phyloP scores from a whole-genome alignment of 768 basidiomycete species.

The Phallus indusiatus region DNA sequence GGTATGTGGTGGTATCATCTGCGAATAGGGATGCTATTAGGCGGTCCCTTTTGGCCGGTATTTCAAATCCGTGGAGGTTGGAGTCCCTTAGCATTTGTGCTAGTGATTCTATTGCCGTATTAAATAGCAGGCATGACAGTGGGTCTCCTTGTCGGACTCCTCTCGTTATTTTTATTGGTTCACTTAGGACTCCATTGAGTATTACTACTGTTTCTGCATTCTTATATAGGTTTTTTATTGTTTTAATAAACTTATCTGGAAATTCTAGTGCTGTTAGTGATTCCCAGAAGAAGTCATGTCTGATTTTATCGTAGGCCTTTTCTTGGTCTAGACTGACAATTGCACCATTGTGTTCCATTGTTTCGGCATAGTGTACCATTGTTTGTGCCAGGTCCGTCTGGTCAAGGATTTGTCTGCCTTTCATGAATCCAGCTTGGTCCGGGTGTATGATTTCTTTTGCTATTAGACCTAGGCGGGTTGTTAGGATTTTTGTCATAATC shows the following conservation, averaged over 20 bases:
- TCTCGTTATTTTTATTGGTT: constrained; percentile 18
- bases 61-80: constrained; percentile 13
- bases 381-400: constrained; percentile 20
- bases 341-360: constrained; percentile 6
- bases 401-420: constrained; percentile 22
- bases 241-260: constrained; percentile 15
- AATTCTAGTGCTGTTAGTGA: constrained; percentile 4
- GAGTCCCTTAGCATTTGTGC: constrained; percentile 22
- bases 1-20: no score
- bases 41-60: constrained; percentile 5
- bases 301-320: constrained; percentile 16
- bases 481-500: constrained; percentile 19
- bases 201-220: constrained; percentile 22
- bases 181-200: constrained; percentile 24
- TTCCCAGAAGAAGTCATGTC: constrained; percentile 13
- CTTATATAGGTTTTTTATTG: constrained; percentile 22
- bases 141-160: constrained; percentile 32
- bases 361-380: constrained; percentile 12
- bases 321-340: constrained; percentile 14
- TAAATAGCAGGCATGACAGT: constrained; percentile 30
- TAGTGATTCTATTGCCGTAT: constrained; percentile 33
- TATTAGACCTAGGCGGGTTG: constrained; percentile 11
- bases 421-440: constrained; percentile 32
- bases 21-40: no score
- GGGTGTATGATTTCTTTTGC: constrained; percentile 19